phyloP scores from a whole-genome alignment of 2,329 filamentous ascomycete genomes.

The Diaporthe batatas region DNA sequence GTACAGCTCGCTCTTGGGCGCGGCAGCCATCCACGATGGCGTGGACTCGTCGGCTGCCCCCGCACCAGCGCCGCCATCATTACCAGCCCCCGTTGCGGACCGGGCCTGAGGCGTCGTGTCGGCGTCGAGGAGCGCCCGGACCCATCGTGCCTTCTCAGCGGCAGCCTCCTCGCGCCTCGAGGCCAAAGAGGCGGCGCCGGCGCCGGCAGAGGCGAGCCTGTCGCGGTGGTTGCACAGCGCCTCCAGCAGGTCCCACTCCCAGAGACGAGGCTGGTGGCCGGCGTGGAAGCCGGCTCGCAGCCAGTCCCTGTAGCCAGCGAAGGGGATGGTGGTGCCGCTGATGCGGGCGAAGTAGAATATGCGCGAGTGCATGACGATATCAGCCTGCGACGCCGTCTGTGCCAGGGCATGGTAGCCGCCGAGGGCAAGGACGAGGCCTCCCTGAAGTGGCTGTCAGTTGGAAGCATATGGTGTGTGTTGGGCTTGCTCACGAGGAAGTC shows the following conservation, averaged over 20 bases:
- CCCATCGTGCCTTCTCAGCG: conserved; percentile 38
- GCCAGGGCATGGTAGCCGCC: conserved; percentile 40
- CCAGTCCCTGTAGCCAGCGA: conserved; percentile 77
- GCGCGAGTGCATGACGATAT: conserved; percentile 42
- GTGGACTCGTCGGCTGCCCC: conserved; percentile 16
- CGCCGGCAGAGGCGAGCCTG: conserved; percentile 29
- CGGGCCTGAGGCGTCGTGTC: not conserved
- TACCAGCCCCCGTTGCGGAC: not conserved
- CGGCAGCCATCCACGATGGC: conserved; percentile 63
- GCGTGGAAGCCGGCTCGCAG: conserved; percentile 54
- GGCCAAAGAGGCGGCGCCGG: not conserved
- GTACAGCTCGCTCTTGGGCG: conserved; percentile 62
- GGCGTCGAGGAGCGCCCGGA: conserved; percentile 29
- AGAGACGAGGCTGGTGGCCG: conserved; percentile 48
- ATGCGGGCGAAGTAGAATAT: conserved; percentile 73
- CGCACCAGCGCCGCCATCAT: conserved; percentile 14
- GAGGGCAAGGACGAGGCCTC: conserved; percentile 41
- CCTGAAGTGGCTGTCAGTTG: conserved; percentile 4
- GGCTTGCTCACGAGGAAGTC: conserved; percentile 41
- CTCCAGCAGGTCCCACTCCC: conserved; percentile 42
- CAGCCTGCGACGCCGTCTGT: conserved; percentile 40
- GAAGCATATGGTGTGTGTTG: not conserved
- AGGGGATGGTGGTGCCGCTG: conserved; percentile 70
- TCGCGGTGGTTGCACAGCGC: conserved; percentile 45
- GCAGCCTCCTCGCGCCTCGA: conserved; percentile 24